Evolutionary conservation across 2,329 filamentous ascomycete genomes (phyloP), one percentile per base, ranked within the genome.

Genomic region (Sporothrix sp.): DNA sequence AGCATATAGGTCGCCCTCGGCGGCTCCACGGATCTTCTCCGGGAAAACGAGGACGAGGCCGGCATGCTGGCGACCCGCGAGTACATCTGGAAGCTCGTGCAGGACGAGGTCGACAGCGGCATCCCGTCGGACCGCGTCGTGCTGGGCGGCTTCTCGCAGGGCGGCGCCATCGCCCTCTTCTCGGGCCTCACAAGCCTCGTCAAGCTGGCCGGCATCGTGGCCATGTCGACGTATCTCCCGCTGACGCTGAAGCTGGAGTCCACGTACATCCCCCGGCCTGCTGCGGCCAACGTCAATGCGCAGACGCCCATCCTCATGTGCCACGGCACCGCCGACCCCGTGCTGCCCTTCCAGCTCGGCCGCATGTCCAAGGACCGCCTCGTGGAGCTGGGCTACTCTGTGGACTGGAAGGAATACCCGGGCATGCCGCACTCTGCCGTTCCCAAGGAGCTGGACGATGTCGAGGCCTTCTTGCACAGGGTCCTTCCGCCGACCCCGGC

Each of bases 121-220:
- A 93, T 96, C 58, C 79, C 87, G 1, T 74, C 87, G 0, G 80
- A 86, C 52, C 84, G 90, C 48, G 89, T 98, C 61, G 79, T 97
- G 16, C 69, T 97, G 7, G 91, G 87, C 30, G 86, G 87, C 36
- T 93, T 91, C 72, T 86, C 81, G 21, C 81, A 97, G 68, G 91
- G 91, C 53, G 91, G 87, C 48, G 89, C 89, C 51, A 88, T 96
- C 74, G 81, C 87, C 18, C 68, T 97, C 35, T 80, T 96, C 61
- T 75, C 85, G 0, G 90, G 87, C 5, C 68, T 95, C 37, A 95
- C 89, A 4, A 78, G 73, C 58, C 68, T 71, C 53, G 73, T 78
- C 58, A 88, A 87, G 68, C 72, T 97, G 14, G 91, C 81, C n/a
- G 91, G 90, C 56, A 85, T 97, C 56, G 83, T 96, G 56, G 88